Base-by-base conservation (phyloP, 164 flowering plant genomes). In the Stephania japonica region DNA sequence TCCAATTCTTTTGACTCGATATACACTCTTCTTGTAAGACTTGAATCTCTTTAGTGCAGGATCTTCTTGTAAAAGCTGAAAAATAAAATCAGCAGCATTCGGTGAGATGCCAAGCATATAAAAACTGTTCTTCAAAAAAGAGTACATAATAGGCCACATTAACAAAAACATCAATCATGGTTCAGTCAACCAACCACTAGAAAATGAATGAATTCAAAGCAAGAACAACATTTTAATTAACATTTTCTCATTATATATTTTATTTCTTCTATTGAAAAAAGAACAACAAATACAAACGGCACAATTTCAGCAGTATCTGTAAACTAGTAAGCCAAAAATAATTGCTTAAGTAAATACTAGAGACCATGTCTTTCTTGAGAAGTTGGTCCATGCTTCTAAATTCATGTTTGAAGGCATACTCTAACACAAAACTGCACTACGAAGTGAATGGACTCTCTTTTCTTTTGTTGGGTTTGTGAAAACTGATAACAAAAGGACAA, bases 21-120 rank as follows among this genome's bases (percentile, higher is more conserved):
- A 2, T 25, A 89, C 89, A 75, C 78, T 44, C 78, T 86, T 84
- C 82, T 89, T 91, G 72, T 85, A 75, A 59, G 98, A 89, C 76
- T 87, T 91, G 87, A 88, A 93, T 72, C 81, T 86, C 73, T 78
- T 88, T 16, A 93, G 81, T 47, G 86, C 78, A 42, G 95, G 91
- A 68, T 93, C 91, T 50, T 75, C 83, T 16, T 87, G 90, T 85
- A 93, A 78, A 21, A 93, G 94, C 98, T 93, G 87, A 75, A 80
- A 70, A 42, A 24, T 56, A 56, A 56, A 56, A 19, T 56, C n/a
- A 56, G 5, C 21, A 56, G 21, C 7, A n/a, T 16, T 56, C 3
- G 2, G 53, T 47, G 53, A 47, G 53, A 7, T 47, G 1, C 53
- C 12, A 47, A 11, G 53, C 0, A 47, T 14, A 9, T 1, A 16